A percentile compares a stretch with the other conserved stretches of the same genome.
Conservation (phyloP, 2,329 filamentous ascomycete genomes). For the Colletotrichum plurivorum region DNA sequence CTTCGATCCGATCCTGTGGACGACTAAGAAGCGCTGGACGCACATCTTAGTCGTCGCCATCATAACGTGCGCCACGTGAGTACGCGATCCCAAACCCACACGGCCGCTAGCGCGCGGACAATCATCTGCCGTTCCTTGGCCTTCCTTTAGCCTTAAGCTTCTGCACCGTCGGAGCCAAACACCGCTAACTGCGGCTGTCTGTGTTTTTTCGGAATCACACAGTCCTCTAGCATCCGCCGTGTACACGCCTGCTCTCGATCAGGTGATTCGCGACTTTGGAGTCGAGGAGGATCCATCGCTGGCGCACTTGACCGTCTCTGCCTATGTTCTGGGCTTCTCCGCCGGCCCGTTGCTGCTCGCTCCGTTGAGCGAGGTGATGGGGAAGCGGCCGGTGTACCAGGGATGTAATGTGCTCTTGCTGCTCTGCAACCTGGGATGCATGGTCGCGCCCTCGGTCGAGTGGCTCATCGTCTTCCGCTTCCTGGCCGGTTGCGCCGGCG, state of each 20-base stretch:
- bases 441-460: constrained; percentile 23
- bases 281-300: constrained; percentile 19
- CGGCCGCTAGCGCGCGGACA: not conserved
- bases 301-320: constrained; percentile 23
- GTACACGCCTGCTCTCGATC: constrained; percentile 28
- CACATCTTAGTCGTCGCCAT: constrained; percentile 25
- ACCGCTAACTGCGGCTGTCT: constrained; percentile 7
- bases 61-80: constrained; percentile 30
- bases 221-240: constrained; percentile 32
- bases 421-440: constrained; percentile 19
- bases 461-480: constrained; percentile 26
- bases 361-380: constrained; percentile 9
- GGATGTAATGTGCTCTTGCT: constrained; percentile 24
- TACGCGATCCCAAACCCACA: not conserved
- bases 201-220: not conserved
- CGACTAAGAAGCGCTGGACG: constrained; percentile 30
- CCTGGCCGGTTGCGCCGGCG: constrained; percentile 22
- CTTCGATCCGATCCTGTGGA: constrained; percentile 22
- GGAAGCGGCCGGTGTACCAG: constrained; percentile 20
- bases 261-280: constrained; percentile 17
- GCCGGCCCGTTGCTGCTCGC: constrained; percentile 28
- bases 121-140: no score
- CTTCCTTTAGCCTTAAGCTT: not conserved
- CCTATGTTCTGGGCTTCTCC: constrained; percentile 31
- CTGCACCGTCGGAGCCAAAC: not conserved